phyloP scores from a whole-genome alignment of 768 basidiomycete genomes.

The Boletus eberwhitei region DNA sequence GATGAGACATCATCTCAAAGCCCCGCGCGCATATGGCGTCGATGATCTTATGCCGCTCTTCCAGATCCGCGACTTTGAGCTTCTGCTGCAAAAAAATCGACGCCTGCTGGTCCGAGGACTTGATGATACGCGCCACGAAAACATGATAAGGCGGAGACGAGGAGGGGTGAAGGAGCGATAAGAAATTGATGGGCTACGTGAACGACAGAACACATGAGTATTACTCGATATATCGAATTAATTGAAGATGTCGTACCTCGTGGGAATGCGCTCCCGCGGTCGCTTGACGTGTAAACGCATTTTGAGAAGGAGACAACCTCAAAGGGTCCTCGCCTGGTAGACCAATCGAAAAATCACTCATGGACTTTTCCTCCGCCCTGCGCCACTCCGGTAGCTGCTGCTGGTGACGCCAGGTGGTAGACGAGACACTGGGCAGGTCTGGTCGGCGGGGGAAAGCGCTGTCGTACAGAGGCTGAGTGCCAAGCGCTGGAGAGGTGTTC shows the following conservation, averaged over 20 bases:
- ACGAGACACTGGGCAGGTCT: conserved; percentile 12
- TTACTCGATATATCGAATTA: conserved; percentile 12
- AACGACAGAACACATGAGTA: conserved; percentile 3
- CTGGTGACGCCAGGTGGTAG: conserved; percentile 25
- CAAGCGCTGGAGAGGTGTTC: conserved; percentile 36
- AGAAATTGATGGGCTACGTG: conserved; percentile 80
- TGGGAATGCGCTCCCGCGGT: conserved; percentile 33
- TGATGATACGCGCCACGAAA: conserved; percentile 83
- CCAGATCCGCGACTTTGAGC: conserved; percentile 76
- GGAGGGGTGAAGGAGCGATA: conserved; percentile 80
- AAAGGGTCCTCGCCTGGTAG: conserved; percentile 28
- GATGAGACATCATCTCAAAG: conserved; percentile 91
- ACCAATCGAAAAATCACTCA: conserved; percentile 22
- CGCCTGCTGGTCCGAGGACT: conserved; percentile 86
- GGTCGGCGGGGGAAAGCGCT: conserved; percentile 27
- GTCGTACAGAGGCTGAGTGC: conserved; percentile 35
- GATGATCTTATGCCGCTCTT: conserved; percentile 78
- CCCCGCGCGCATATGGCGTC: conserved; percentile 83
- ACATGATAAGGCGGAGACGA: conserved; percentile 80
- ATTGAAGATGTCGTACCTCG: conserved; percentile 45
- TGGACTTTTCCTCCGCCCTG: conserved; percentile 32
- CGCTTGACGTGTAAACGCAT: conserved; percentile 25
- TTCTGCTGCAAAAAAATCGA: conserved; percentile 90
- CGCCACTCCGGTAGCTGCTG: conserved; percentile 43
- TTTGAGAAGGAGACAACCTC: conserved; percentile 29